Evolutionary conservation across 768 basidiomycete species (phyloP).

Genomic region (Calocybe gangraenosa): DNA sequence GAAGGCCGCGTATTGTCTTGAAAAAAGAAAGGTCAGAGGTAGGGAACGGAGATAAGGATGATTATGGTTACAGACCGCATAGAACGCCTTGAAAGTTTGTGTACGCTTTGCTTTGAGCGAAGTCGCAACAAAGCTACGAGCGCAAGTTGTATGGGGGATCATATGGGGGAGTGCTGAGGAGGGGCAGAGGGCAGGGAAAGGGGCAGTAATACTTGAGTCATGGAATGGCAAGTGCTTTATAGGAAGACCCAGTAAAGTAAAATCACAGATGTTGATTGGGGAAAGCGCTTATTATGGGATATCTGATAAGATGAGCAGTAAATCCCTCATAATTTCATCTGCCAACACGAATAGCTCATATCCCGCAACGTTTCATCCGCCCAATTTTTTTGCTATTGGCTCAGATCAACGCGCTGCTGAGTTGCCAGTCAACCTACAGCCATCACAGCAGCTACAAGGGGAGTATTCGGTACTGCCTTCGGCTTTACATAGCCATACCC

Average conservation of each 20-base stretch:
- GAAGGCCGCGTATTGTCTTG: slow-evolving; percentile 40
- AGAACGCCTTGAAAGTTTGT: slow-evolving; percentile 46
- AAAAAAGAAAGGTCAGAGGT: slow-evolving; percentile 12
- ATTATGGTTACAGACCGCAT: slow-evolving; percentile 41
- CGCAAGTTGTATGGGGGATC: slow-evolving; percentile 31
- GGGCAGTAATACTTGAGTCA: slow-evolving; percentile 22
- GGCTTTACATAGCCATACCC: neutral
- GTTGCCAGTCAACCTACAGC: neutral
- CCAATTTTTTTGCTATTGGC: slow-evolving; percentile 16
- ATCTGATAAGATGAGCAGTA: slow-evolving; percentile 26
- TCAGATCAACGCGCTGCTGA: slow-evolving; percentile 2
- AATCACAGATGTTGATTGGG: slow-evolving; percentile 10
- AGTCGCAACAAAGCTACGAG: slow-evolving; percentile 28
- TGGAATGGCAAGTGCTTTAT: slow-evolving; percentile 26
- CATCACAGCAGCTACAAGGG: slow-evolving; percentile 22
- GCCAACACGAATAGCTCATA: slow-evolving; percentile 23
- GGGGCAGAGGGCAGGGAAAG: slow-evolving; percentile 10
- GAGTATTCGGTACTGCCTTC: slow-evolving; percentile 24
- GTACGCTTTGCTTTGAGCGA: slow-evolving; percentile 31
- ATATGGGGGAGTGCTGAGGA: slow-evolving; percentile 22
- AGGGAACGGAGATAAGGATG: neutral
- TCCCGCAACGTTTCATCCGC: slow-evolving; percentile 18
- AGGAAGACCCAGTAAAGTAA: slow-evolving; percentile 17
- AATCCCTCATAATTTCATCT: slow-evolving; percentile 1
- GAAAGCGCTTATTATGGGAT: too few species aligned